Percentiles rank a stretch among this genome's conserved stretches.
These are phyloP conservation scores for Lactuca saligna DNA, from an alignment of 129 eudicot species.

Conservation along the genomic window DNA sequence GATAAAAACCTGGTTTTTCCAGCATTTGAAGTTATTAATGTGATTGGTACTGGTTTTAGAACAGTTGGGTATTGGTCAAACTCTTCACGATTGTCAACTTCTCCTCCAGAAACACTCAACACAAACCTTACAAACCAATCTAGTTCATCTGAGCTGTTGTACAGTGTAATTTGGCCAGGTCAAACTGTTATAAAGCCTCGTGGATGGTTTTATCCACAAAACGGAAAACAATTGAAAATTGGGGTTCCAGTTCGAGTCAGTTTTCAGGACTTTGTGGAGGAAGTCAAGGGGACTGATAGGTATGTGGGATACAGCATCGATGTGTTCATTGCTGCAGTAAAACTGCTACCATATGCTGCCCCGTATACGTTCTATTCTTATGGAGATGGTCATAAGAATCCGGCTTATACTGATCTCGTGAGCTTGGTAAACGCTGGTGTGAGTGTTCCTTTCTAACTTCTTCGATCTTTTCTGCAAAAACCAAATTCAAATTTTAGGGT, in stretches of 20 bases:
- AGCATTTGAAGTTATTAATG: constrained; percentile 64
- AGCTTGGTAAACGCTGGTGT: constrained; percentile 49
- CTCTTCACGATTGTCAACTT: constrained; percentile 52
- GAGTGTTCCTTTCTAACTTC: constrained; percentile 16
- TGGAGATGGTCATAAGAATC: constrained; percentile 55
- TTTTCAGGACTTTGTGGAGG: constrained; percentile 47
- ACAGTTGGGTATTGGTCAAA: constrained; percentile 67
- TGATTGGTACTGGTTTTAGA: constrained; percentile 55
- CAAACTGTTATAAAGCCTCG: constrained; percentile 51
- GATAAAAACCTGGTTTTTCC: constrained; percentile 45
- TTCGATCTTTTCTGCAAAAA: neutral
- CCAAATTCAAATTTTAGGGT: neutral
- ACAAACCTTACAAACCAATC: constrained; percentile 34
- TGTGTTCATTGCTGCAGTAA: constrained; percentile 57
- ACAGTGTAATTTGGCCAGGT: constrained; percentile 64
- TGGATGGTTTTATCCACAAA: constrained; percentile 78
- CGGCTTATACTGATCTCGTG: constrained; percentile 51
- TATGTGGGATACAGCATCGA: constrained; percentile 69
- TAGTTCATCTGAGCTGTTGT: constrained; percentile 32
- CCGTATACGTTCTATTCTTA: constrained; percentile 45
- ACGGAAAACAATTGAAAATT: constrained; percentile 49
- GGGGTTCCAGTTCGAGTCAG: constrained; percentile 61
- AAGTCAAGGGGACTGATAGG: constrained; percentile 32
- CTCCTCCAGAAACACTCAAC: constrained; percentile 46
- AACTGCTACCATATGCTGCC: constrained; percentile 62